Evolutionary conservation across 176 grass and related monocot species (phyloP).

Genomic region (Triticum monococcum): DNA sequence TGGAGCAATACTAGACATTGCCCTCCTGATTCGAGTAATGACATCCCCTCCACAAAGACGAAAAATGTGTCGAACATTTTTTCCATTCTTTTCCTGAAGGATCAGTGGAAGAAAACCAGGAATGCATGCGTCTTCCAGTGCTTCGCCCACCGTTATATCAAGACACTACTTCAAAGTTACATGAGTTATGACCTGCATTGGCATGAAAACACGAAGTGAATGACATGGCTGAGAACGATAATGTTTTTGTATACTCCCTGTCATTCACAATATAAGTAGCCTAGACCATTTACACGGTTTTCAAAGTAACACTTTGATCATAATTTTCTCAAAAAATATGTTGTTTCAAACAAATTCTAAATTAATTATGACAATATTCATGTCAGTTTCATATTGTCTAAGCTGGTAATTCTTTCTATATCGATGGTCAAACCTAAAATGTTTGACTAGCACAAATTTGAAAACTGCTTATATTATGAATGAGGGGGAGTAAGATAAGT

Average conservation of each 20-base stretch:
- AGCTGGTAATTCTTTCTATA: not conserved
- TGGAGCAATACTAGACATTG: not conserved
- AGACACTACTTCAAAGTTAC: conserved; percentile 48
- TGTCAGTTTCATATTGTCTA: not conserved
- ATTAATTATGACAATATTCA: not conserved
- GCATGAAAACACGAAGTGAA: conserved; percentile 22
- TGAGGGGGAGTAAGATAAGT: not conserved
- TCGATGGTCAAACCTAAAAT: not conserved
- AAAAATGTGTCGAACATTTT: not conserved
- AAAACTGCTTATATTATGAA: not conserved
- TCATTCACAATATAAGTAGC: not conserved
- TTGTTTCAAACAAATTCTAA: not conserved
- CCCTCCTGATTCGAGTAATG: not conserved
- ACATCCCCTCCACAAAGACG: not conserved
- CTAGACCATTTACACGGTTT: not conserved
- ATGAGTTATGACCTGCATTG: conserved; percentile 47
- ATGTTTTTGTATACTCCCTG: not conserved
- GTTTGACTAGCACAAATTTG: not conserved
- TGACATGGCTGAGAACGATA: not conserved
- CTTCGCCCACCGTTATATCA: conserved; percentile 1
- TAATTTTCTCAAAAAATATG: not conserved
- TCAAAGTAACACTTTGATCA: not conserved
- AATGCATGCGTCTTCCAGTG: not conserved
- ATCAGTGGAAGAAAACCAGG: not conserved
- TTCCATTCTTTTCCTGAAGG: not conserved